Conservation (phyloP, 1,284 basidiomycete species). For the Vanrija sp. region DNA sequence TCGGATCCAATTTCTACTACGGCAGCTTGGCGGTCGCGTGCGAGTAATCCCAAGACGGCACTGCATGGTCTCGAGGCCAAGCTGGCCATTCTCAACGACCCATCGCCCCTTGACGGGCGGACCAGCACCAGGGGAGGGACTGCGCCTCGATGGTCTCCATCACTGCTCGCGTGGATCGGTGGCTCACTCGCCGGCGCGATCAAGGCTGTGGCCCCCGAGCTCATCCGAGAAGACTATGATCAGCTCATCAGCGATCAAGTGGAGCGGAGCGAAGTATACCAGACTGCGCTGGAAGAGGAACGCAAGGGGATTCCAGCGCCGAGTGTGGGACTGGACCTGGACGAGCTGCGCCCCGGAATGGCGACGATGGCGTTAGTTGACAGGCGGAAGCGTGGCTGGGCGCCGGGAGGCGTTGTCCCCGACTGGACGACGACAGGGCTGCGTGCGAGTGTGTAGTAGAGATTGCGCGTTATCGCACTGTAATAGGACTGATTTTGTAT, state of each 20-base stretch:
- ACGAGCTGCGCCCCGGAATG: slow-evolving; percentile 46
- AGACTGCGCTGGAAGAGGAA: slow-evolving; percentile 47
- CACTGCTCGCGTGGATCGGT: slow-evolving; percentile 83
- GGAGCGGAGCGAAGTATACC: slow-evolving; percentile 27
- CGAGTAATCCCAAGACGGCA: slow-evolving; percentile 66
- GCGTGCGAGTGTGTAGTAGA: slow-evolving; percentile 3
- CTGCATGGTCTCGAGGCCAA: slow-evolving; percentile 65
- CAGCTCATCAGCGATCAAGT: slow-evolving; percentile 36
- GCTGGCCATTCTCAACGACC: slow-evolving; percentile 79
- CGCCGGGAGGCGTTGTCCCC: slow-evolving; percentile 54
- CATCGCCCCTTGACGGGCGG: slow-evolving; percentile 44
- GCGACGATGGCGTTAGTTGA: slow-evolving; percentile 12
- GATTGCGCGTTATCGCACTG: too few relatives aligned
- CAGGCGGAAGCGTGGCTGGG: slow-evolving; percentile 36
- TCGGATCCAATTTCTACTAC: too few relatives aligned
- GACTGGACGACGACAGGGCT: slow-evolving; percentile 67
- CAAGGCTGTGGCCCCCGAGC: slow-evolving; percentile 77
- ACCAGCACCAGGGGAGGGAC: slow-evolving; percentile 59
- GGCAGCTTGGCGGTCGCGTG: slow-evolving; percentile 25
- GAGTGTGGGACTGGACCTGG: slow-evolving; percentile 33
- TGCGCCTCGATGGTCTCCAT: slow-evolving; percentile 78
- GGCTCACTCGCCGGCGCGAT: slow-evolving; percentile 82
- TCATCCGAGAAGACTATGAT: slow-evolving; percentile 68
- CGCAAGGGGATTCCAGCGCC: slow-evolving; percentile 42
- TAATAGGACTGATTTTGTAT: neutral